phyloP scores from a whole-genome alignment of 164 flowering plant species.

The grape (Vitis vinifera) region ASM3070453v1 NC_081807.1:2704001-2704500 shows the following conservation, averaged over 20 bases:
- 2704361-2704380: neutral
- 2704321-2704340: neutral
- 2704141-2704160: conserved; percentile 86
- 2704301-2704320: too few species aligned
- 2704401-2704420: neutral
- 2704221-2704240: conserved; percentile 98
- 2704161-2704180: conserved; percentile 92
- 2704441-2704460: neutral
- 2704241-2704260: conserved; percentile 88
- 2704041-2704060: neutral
- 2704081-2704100: neutral
- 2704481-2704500: too few species aligned
- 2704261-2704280: neutral
- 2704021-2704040: too few species aligned
- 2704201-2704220: conserved; percentile 94
- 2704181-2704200: conserved; percentile 94
- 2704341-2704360: neutral
- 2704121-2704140: conserved; percentile 51
- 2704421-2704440: neutral
- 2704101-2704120: neutral
- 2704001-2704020: too few species aligned
- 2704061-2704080: neutral
- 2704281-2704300: neutral
- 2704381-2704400: neutral
- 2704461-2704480: neutral